A percentile compares a stretch with the other conserved stretches of the same genome.
Conservation (phyloP, 139 green algal species). For the Chlamydomonas asymmetrica region DNA sequence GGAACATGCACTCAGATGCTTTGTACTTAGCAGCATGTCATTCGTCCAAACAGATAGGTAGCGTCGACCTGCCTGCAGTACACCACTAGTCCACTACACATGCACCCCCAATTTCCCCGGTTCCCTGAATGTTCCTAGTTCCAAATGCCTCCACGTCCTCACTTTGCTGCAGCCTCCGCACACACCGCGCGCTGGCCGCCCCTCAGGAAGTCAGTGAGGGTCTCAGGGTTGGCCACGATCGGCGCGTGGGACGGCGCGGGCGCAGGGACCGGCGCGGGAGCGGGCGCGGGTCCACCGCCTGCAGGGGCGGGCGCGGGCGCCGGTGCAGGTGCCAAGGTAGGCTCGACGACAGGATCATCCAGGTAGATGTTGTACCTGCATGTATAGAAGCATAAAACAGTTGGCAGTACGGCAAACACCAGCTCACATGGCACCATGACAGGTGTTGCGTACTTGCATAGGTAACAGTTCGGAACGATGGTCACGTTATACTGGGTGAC, state of each 20-base stretch:
- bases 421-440: too few relatives aligned
- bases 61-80: neutral
- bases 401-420: too few relatives aligned
- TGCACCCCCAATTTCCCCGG: neutral
- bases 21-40: neutral
- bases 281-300: neutral
- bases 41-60: too few relatives aligned
- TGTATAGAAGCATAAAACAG: too few relatives aligned
- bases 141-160: constrained; percentile 2
- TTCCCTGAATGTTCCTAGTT: neutral
- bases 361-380: constrained; percentile 21
- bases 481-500: too few relatives aligned
- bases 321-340: neutral
- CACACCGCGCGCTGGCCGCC: constrained; percentile 3
- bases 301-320: neutral
- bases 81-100: neutral
- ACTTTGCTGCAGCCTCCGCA: constrained; percentile 1
- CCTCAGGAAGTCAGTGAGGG: constrained; percentile 14
- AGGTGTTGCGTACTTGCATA: too few relatives aligned
- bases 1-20: neutral
- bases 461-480: too few relatives aligned
- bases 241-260: neutral
- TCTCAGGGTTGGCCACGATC: constrained; percentile 20
- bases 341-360: neutral
- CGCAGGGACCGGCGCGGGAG: too few relatives aligned